Percentiles rank a stretch among this genome's conserved stretches.
phyloP scores from a whole-genome alignment of 805 yeast genomes.

The Hemisphaericaspora nanyangensis region DNA sequence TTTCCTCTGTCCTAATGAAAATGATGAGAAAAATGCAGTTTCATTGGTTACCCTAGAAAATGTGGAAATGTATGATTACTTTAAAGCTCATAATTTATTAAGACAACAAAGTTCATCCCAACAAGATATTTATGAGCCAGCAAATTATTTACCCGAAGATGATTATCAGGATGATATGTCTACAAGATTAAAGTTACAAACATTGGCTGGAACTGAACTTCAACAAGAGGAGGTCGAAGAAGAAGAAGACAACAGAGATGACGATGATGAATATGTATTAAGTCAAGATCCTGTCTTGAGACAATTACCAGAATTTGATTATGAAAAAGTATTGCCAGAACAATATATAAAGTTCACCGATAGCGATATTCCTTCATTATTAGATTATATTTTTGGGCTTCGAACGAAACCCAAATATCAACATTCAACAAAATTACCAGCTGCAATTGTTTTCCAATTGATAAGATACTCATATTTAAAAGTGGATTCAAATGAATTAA shows the following conservation, averaged over 20 bases:
- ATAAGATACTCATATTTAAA: slow-evolving; percentile 63
- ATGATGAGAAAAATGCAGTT: slow-evolving; percentile 46
- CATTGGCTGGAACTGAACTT: slow-evolving; percentile 18
- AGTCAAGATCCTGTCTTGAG: slow-evolving; percentile 25
- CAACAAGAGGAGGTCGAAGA: slow-evolving; percentile 10
- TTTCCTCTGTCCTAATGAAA: slow-evolving; percentile 25
- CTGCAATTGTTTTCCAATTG: slow-evolving; percentile 66
- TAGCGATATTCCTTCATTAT: slow-evolving; percentile 45
- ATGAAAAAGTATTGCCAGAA: slow-evolving; percentile 49
- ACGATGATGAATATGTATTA: slow-evolving; percentile 27
- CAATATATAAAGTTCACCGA: slow-evolving; percentile 64
- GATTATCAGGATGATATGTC: slow-evolving; percentile 31
- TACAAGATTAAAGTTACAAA: slow-evolving; percentile 29
- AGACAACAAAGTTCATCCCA: slow-evolving; percentile 12
- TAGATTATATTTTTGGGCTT: slow-evolving; percentile 45
- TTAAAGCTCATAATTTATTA: slow-evolving; percentile 47
- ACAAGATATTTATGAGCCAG: slow-evolving; percentile 7
- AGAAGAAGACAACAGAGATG: slow-evolving; percentile 13
- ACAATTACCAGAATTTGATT: slow-evolving; percentile 47
- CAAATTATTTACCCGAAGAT: slow-evolving; percentile 22
- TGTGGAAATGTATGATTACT: slow-evolving; percentile 50
- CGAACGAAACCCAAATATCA: slow-evolving; percentile 36
- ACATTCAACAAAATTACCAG: slow-evolving; percentile 56
- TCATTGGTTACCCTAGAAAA: slow-evolving; percentile 56
- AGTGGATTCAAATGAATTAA: slow-evolving; percentile 51